A percentile compares a stretch with the other conserved stretches of the same genome.
Conservation (phyloP, 306 rosid species). For the Quercus aquifolioides region DNA sequence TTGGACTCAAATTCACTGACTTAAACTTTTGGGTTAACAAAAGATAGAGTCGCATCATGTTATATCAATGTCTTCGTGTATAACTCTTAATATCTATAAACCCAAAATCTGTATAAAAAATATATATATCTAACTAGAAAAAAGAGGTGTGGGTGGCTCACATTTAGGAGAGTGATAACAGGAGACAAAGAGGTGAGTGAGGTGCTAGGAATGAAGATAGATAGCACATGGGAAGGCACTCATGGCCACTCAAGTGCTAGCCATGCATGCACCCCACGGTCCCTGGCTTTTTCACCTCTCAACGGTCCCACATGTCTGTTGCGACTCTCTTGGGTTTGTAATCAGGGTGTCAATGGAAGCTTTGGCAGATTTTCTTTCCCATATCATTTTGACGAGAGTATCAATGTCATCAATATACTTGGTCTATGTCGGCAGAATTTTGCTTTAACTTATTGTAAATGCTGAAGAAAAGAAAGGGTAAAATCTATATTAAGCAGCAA, state of each 20-base stretch:
- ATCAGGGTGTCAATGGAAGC: background rate
- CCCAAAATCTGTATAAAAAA: background rate
- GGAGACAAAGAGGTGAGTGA: slow-evolving; percentile 13
- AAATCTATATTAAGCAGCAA: no score
- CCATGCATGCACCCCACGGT: slow-evolving; percentile 35
- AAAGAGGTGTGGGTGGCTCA: background rate
- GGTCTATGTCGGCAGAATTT: background rate
- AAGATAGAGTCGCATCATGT: no score
- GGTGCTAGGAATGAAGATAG: background rate
- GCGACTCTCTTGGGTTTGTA: slow-evolving; percentile 30
- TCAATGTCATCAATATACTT: background rate
- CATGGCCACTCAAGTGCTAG: slow-evolving; percentile 42
- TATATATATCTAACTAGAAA: background rate
- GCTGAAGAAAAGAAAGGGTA: background rate
- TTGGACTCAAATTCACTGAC: fast-evolving
- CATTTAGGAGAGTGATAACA: background rate
- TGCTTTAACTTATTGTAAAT: background rate
- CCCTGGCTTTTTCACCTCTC: slow-evolving; percentile 25
- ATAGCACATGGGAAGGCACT: slow-evolving; percentile 63
- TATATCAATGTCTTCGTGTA: no score
- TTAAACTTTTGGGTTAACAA: no score
- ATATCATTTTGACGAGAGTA: background rate
- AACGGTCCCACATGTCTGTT: slow-evolving; percentile 46
- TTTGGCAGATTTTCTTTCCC: background rate
- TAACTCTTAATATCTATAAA: no score